A percentile compares a stretch with the other conserved stretches of the same genome.
Conservation (phyloP, 2,329 filamentous ascomycete species). For the Penicillium corylophilum region DNA sequence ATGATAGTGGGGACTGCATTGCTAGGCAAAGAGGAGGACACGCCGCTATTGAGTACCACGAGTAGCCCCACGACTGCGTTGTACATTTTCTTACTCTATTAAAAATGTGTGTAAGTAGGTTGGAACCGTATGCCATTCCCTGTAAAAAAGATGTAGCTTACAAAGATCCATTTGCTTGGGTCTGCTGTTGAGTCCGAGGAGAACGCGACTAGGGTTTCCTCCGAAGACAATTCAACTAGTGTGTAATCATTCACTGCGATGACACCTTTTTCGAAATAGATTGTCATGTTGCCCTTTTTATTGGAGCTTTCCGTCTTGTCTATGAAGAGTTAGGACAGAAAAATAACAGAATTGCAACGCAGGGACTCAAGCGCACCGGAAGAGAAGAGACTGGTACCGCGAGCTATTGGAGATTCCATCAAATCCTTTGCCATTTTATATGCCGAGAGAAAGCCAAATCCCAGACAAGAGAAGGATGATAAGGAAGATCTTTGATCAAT, state of each 20-base stretch:
- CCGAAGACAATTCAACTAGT: conserved; percentile 18
- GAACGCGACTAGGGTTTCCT: conserved; percentile 29
- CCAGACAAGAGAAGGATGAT: neutral
- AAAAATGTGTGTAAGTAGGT: neutral
- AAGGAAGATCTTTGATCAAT: neutral
- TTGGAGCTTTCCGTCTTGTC: conserved; percentile 5
- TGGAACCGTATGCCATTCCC: neutral
- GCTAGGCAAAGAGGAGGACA: conserved; percentile 40
- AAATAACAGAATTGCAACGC: neutral
- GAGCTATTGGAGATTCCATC: conserved; percentile 4
- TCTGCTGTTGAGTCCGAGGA: conserved; percentile 22
- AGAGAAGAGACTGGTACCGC: conserved; percentile 8
- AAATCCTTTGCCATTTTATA: conserved; percentile 9
- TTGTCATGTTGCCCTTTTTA: conserved; percentile 3
- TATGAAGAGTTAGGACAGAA: conserved; percentile 9
- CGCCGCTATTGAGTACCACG: conserved; percentile 39
- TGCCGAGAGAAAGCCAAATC: neutral
- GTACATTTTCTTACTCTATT: conserved; percentile 30
- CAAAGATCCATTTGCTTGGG: conserved; percentile 30
- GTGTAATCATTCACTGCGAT: conserved; percentile 15
- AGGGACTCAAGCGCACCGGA: conserved; percentile 12
- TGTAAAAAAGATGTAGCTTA: conserved; percentile 14
- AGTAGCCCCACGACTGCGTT: conserved; percentile 27
- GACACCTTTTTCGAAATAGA: neutral
- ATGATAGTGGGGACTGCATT: conserved; percentile 40